Evolutionary conservation across 495 filamentous ascomycete species (phyloP).

Genomic region (Corynascus novoguineensis): DNA sequence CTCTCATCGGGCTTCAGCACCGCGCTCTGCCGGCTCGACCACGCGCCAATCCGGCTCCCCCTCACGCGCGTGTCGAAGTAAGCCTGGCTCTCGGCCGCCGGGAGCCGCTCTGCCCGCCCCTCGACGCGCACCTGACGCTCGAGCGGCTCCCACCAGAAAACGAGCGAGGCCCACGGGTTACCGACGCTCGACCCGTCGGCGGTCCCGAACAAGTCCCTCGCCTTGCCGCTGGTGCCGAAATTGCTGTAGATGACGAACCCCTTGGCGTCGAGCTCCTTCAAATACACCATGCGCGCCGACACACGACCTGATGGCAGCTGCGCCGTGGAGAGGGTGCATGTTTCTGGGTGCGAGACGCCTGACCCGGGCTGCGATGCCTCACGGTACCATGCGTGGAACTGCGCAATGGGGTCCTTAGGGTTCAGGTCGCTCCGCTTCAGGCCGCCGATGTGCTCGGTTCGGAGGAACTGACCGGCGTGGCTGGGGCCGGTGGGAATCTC

Average conservation of each 20-base stretch:
- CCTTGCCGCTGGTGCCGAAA: conserved; percentile 72
- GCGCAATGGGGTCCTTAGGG: conserved; percentile 56
- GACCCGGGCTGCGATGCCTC: conserved; percentile 51
- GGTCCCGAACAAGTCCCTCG: conserved; percentile 50
- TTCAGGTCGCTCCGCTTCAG: conserved; percentile 52
- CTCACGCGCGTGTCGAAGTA: conserved; percentile 81
- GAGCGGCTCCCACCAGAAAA: conserved; percentile 69
- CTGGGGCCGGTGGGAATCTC: conserved; percentile 26
- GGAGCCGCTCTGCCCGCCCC: conserved; percentile 62
- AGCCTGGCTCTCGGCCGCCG: conserved; percentile 67
- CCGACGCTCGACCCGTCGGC: conserved; percentile 28
- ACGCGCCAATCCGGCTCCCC: conserved; percentile 81
- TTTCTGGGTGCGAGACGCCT: conserved; percentile 67
- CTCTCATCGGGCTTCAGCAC: conserved; percentile 51
- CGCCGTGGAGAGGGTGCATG: conserved; percentile 74
- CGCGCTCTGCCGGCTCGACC: conserved; percentile 84
- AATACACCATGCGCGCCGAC: conserved; percentile 78
- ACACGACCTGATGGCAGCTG: conserved; percentile 79
- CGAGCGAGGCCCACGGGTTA: conserved; percentile 64
- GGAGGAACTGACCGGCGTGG: conserved; percentile 60
- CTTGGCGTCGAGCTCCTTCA: conserved; percentile 73
- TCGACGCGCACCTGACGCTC: conserved; percentile 87
- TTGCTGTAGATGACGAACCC: conserved; percentile 95
- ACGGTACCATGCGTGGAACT: conserved; percentile 85
- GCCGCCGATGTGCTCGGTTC: conserved; percentile 34